A percentile compares a stretch with the other conserved stretches of the same genome.
Conservation (phyloP, 2,329 filamentous ascomycete species). For the Diaporthe nobilis region DNA sequence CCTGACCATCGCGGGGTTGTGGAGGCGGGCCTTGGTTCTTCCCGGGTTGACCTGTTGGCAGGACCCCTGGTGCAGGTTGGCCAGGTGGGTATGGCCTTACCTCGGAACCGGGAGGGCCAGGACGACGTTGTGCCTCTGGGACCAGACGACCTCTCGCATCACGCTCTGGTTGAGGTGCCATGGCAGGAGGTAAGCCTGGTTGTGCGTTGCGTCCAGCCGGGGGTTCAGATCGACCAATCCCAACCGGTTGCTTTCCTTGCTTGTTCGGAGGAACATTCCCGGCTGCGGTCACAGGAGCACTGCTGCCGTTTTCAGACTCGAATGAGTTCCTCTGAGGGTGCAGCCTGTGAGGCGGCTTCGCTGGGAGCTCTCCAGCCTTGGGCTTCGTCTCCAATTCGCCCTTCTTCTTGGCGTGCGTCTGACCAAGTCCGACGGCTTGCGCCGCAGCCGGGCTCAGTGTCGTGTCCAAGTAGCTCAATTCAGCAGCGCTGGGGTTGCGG, state of each 20-base stretch:
- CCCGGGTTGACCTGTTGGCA: neutral
- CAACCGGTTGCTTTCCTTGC: neutral
- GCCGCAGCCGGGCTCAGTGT: neutral
- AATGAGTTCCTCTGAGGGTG: neutral
- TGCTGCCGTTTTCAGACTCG: neutral
- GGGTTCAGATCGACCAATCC: neutral
- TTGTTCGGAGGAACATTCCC: neutral
- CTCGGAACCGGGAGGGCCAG: neutral
- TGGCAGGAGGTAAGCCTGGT: neutral
- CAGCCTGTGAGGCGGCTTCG: neutral
- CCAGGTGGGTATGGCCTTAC: neutral
- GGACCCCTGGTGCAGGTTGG: neutral
- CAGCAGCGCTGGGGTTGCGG: neutral
- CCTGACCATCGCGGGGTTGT: neutral
- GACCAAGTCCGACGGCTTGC: slow-evolving; percentile 1
- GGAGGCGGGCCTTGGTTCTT: neutral
- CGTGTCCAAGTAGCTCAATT: neutral
- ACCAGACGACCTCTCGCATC: neutral
- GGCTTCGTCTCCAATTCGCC: slow-evolving; percentile 2
- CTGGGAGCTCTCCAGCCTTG: neutral
- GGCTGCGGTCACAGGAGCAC: neutral
- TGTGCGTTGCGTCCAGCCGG: neutral
- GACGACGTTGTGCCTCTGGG: neutral
- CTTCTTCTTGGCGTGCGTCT: slow-evolving; percentile 23
- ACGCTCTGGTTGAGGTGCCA: neutral